Base-by-base conservation (phyloP, 768 basidiomycete species). In the Amanita exitialis region DNA sequence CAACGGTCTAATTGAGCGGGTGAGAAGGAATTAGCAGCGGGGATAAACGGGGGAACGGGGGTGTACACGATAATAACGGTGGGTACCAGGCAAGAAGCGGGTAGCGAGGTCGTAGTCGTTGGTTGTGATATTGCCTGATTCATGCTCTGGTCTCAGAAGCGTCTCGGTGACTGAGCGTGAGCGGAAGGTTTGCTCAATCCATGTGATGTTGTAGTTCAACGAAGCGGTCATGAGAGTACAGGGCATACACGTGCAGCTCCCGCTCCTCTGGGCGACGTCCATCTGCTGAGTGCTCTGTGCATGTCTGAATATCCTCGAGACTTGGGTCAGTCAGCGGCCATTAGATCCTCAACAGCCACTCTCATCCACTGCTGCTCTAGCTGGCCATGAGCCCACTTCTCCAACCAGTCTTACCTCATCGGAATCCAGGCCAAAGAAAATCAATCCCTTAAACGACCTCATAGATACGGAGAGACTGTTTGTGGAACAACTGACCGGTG, bases 391-490 rank as follows among this genome's bases (percentile, higher is more conserved):
- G 59, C 64, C 37, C 66, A 59, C 61, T 44, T 69, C 70, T 10
- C 72, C 76, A 36, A 59, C 65, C 15, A 69, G 64, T 20, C 58
- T 58, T 9, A 57, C 52, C 49, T 55, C 66, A 37, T 50, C 70
- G 30, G 77, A 73, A 37, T 66, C 67, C 28, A 84, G 74, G 61
- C 56, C 74, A 18, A 86, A 75, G 67, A 85, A 81, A 58, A 61
- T 76, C 9, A 97, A 94, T 62, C 93, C 91, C 21, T 73, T 99
- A 49, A 77, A 77, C 6, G 95, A 99, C 70, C 83, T 99, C 54
- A 84, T 98, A 51, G 90, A 94, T 61, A 94, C 89, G 18, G 96
- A 99, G 70, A 90, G 85, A 69, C 59, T 74, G 21, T 99, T 95
- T 69, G 93, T 97, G 10, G 92, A 95, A 38, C 78, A 90, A 56